Conservation (phyloP, 2,329 filamentous ascomycete species). For the Chaetomiaceae sp. region DNA sequence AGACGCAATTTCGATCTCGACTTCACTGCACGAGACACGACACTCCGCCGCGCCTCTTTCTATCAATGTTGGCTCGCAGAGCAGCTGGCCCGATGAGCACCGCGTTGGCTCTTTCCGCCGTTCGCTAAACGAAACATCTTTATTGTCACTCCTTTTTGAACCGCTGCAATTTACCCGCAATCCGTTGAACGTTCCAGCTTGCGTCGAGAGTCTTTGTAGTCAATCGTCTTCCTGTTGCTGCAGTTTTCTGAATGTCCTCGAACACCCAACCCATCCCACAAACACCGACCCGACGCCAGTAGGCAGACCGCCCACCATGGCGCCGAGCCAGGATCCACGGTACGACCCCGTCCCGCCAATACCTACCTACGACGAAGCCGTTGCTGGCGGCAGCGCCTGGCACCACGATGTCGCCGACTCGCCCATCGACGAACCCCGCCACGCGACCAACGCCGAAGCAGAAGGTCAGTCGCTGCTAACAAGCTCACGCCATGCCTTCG, state of each 20-base stretch:
- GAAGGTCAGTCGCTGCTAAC: conserved; percentile 75
- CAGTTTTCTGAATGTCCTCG: conserved; percentile 4
- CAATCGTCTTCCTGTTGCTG: neutral
- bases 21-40: neutral
- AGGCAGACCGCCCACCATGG: conserved; percentile 7
- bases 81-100: conserved; percentile 13
- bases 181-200: no score
- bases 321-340: conserved; percentile 39
- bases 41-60: neutral
- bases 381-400: conserved; percentile 47
- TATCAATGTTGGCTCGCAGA: conserved; percentile 8
- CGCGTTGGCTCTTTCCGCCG: neutral
- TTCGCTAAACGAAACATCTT: conserved; percentile 6
- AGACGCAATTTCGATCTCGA: conserved; percentile 14
- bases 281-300: neutral
- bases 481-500: conserved; percentile 43
- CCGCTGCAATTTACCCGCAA: no score
- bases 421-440: conserved; percentile 51
- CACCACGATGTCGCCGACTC: conserved; percentile 50
- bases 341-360: conserved; percentile 68
- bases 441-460: conserved; percentile 67
- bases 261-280: neutral
- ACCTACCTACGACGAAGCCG: conserved; percentile 79
- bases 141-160: neutral
- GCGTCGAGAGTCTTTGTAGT: neutral